Conservation (phyloP, 192 early-diverging fungal species). For the Coemansia sp. region DNA sequence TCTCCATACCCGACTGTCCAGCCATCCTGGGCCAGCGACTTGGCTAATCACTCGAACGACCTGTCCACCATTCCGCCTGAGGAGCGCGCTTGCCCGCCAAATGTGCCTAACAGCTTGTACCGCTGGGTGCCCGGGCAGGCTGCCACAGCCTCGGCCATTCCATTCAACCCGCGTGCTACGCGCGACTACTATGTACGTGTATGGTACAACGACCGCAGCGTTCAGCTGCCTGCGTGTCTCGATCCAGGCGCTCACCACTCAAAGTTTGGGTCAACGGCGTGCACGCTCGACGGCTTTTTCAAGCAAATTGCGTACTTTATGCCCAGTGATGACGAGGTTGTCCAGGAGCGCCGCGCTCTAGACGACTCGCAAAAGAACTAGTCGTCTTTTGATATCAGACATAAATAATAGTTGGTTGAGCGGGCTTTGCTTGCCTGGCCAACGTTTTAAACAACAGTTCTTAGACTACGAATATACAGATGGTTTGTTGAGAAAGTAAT, state of each 20-base stretch:
- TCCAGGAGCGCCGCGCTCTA: not conserved
- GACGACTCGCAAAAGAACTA: no score
- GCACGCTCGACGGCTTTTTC: conserved; percentile 55
- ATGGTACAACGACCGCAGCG: conserved; percentile 39
- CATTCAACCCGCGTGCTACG: conserved; percentile 22
- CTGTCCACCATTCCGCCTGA: conserved; percentile 18
- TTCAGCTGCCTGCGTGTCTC: conserved; percentile 44
- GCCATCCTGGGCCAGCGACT: conserved; percentile 41
- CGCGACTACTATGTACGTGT: conserved; percentile 57
- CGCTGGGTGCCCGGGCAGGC: conserved; percentile 15
- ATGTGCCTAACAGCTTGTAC: conserved; percentile 39
- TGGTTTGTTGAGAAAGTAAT: no score
- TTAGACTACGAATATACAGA: no score
- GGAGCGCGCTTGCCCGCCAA: conserved; percentile 22
- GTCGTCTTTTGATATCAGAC: no score
- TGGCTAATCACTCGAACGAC: conserved; percentile 22
- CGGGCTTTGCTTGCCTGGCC: no score
- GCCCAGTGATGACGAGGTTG: conserved; percentile 22
- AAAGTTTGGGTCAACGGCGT: conserved; percentile 28
- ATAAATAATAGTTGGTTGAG: no score
- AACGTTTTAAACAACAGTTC: no score
- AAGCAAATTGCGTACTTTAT: conserved; percentile 42
- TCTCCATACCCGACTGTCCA: conserved; percentile 22
- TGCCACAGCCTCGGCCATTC: not conserved
- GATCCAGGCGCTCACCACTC: conserved; percentile 49